phyloP scores from a whole-genome alignment of 805 yeast genomes.

The Barnettozyma sp. region DNA sequence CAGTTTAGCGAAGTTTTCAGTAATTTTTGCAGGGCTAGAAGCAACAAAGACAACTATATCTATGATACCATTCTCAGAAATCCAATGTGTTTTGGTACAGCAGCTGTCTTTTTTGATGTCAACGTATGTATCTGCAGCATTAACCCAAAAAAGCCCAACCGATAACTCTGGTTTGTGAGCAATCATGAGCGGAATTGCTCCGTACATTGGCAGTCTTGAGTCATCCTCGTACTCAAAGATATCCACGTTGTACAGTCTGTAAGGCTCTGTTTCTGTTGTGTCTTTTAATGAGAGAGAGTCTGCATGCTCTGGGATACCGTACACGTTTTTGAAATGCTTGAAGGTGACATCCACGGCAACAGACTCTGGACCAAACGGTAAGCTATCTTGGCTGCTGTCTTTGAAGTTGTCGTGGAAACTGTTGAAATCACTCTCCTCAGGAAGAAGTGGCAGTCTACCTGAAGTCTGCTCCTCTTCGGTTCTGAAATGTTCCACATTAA shows the following conservation, averaged over 20 bases:
- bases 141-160: conserved; percentile 85
- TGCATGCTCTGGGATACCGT: conserved; percentile 97
- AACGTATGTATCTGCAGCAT: conserved; percentile 87
- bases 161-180: conserved; percentile 53
- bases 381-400: conserved; percentile 56
- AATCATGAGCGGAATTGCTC: conserved; percentile 83
- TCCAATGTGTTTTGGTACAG: conserved; percentile 70
- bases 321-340: conserved; percentile 53
- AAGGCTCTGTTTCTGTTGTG: conserved; percentile 61
- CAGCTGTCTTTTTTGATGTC: conserved; percentile 46
- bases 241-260: conserved; percentile 86
- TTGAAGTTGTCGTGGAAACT: conserved; percentile 66
- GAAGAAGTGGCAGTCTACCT: conserved; percentile 39
- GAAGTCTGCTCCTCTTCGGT: conserved; percentile 33
- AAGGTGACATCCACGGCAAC: conserved; percentile 74
- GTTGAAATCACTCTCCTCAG: conserved; percentile 58
- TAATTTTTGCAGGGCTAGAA: conserved; percentile 46
- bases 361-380: conserved; percentile 86
- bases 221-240: conserved; percentile 87
- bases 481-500: conserved; percentile 83
- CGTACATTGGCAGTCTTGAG: conserved; percentile 88
- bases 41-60: conserved; percentile 70
- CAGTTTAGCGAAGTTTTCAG: conserved; percentile 53
- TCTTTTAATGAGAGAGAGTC: conserved; percentile 69
- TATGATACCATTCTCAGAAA: conserved; percentile 81